Conservation (phyloP, 2,329 filamentous ascomycete species). For the Akanthomyces dipterigenus region DNA sequence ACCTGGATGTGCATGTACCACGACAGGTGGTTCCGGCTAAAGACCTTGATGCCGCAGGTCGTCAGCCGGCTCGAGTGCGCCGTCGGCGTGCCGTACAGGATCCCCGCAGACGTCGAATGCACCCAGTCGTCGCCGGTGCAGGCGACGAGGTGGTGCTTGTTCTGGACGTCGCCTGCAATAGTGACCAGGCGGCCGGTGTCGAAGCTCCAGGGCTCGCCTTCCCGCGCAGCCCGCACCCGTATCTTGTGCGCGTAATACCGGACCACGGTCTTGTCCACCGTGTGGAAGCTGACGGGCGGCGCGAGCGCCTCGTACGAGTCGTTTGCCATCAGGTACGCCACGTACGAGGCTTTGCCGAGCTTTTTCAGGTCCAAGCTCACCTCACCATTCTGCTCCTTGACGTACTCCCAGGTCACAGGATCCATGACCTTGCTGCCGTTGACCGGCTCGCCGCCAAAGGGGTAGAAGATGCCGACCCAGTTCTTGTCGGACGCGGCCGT, state of each 20-base stretch:
- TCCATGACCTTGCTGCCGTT: constrained; percentile 22
- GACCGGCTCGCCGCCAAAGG: constrained; percentile 27
- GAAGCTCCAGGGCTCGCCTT: constrained; percentile 26
- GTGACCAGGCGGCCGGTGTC: constrained; percentile 25
- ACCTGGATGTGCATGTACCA: constrained; percentile 24
- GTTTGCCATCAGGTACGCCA: constrained; percentile 29
- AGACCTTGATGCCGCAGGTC: constrained; percentile 24
- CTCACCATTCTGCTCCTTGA: constrained; percentile 21
- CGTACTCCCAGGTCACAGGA: constrained; percentile 29
- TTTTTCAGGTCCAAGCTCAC: constrained; percentile 20
- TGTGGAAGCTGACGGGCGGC: constrained; percentile 24
- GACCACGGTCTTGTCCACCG: constrained; percentile 11
- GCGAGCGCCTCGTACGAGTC: constrained; percentile 31
- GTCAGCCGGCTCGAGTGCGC: constrained; percentile 14
- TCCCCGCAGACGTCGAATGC: constrained; percentile 23
- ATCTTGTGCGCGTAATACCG: constrained; percentile 21
- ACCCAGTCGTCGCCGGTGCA: constrained; percentile 25
- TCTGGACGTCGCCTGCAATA: constrained; percentile 18
- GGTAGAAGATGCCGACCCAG: constrained; percentile 32
- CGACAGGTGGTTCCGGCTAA: constrained; percentile 15
- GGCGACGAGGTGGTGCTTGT: constrained; percentile 22
- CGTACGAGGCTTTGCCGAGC: constrained; percentile 26
- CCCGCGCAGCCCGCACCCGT: constrained; percentile 28
- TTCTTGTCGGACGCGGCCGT: constrained; percentile 22
- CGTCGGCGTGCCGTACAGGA: constrained; percentile 28